These are phyloP conservation scores for Colletotrichum truncatum DNA, from an alignment of 2,329 filamentous ascomycete genomes.

Conservation along the genomic window DNA sequence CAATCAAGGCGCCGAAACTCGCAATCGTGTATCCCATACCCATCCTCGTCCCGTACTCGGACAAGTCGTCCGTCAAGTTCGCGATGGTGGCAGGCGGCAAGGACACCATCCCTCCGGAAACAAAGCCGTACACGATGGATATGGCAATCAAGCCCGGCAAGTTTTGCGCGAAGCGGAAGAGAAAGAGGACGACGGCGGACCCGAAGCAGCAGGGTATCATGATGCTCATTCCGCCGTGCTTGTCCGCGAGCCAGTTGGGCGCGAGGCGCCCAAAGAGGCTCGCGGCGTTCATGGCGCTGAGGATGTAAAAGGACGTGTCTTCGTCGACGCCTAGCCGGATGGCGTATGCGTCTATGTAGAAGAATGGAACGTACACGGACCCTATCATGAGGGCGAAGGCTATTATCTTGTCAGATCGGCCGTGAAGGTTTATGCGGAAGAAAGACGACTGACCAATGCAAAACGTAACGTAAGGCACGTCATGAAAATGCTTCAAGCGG, in stretches of 20 bases:
- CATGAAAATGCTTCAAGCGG: slow-evolving; percentile 14
- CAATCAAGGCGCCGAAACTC: slow-evolving; percentile 24
- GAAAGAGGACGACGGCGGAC: slow-evolving; percentile 17
- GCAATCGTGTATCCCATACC: slow-evolving; percentile 31
- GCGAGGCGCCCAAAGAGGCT: slow-evolving; percentile 30
- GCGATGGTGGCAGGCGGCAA: slow-evolving; percentile 27
- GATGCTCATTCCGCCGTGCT: slow-evolving; percentile 26
- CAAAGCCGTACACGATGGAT: slow-evolving; percentile 27
- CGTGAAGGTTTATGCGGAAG: too few species aligned
- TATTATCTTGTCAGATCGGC: not conserved
- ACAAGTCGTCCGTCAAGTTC: slow-evolving; percentile 20
- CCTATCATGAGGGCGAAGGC: slow-evolving; percentile 24
- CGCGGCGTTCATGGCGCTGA: slow-evolving; percentile 31
- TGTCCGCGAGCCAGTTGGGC: slow-evolving; percentile 30
- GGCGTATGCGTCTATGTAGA: slow-evolving; percentile 21
- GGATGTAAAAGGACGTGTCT: slow-evolving; percentile 23
- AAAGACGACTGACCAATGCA: slow-evolving; percentile 3
- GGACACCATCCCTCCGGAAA: slow-evolving; percentile 30
- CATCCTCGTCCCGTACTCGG: slow-evolving; percentile 25
- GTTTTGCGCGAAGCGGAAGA: slow-evolving; percentile 8
- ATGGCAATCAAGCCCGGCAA: slow-evolving; percentile 25
- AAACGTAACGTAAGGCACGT: slow-evolving; percentile 8
- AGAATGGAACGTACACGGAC: slow-evolving; percentile 26
- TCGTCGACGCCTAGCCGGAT: slow-evolving; percentile 18
- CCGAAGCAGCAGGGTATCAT: slow-evolving; percentile 24